Percentiles rank a stretch among this genome's conserved stretches.
phyloP scores from a whole-genome alignment of 371 early-diverging fungal genomes.

The Rhizopus stolonifer region DNA sequence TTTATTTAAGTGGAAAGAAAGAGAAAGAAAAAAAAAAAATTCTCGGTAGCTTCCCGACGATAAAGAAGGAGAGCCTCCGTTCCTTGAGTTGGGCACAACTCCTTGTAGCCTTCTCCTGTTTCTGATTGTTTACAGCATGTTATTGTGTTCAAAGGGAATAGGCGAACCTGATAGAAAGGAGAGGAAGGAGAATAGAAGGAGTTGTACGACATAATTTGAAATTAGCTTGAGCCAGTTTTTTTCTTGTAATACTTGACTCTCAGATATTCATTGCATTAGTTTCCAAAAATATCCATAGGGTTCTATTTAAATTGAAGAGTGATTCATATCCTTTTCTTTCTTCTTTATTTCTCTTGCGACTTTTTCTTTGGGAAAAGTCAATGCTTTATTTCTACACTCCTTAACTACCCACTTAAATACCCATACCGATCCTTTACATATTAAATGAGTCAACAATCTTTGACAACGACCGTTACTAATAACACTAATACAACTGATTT shows the following conservation, averaged over 20 bases:
- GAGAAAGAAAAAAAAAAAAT: not conserved
- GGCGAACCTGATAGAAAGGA: not conserved
- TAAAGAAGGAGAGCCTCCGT: not conserved
- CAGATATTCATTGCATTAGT: slow-evolving; percentile 4
- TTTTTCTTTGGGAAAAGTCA: not conserved
- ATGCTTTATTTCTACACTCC: slow-evolving; percentile 3
- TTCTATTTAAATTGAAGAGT: slow-evolving; percentile 9
- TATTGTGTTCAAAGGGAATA: slow-evolving; percentile 1
- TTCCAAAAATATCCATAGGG: slow-evolving; percentile 29
- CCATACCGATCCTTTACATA: slow-evolving; percentile 3
- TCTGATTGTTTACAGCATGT: not conserved
- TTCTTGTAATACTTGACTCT: not conserved
- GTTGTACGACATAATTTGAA: not conserved
- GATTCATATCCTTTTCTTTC: not conserved
- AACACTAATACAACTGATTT: slow-evolving; percentile 12
- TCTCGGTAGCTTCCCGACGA: too few species aligned
- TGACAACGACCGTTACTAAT: not conserved
- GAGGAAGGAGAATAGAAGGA: slow-evolving; percentile 1
- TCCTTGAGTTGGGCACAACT: not conserved
- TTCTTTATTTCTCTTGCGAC: not conserved
- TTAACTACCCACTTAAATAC: not conserved
- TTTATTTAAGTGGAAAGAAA: not conserved
- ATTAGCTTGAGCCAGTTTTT: not conserved
- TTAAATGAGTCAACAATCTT: slow-evolving; percentile 21
- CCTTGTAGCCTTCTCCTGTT: not conserved